Base-by-base conservation (phyloP, 371 early-diverging fungal genomes). In the Lichtheimia ornata region DNA sequence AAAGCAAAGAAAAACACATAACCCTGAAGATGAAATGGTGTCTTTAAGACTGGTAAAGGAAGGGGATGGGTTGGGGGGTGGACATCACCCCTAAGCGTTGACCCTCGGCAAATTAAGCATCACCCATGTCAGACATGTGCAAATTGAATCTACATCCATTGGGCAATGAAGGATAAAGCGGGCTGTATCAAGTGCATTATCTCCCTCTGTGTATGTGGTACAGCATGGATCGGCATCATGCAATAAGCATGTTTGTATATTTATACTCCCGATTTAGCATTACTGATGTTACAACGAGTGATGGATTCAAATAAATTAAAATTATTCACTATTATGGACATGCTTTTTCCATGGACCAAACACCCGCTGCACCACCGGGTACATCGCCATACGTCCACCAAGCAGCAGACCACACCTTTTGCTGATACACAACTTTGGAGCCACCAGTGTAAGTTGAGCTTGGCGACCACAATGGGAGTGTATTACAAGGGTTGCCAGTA, bases 321-420 rank as follows among this genome's bases (percentile, higher is more conserved):
- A 17, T 9, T 24, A 24, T n/a, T 44, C 44, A 52, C 35, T 35
- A 35, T 9, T 35, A 35, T 9, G 35, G 11, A 53, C 76, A 80
- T n/a, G 66, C 1, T 17, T 65, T 66, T 9, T 59, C 27, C 30
- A 58, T 41, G 0, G 45, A 45, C 80, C 80, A 79, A 14, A 72
- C 76, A 40, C 66, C 69, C 5, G 60, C 57, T 22, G 28, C 30
- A n/a, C 73, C 64, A 40, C 69, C 70, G 49, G 79, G 80, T 20
- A 44, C 25, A 61, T 84, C 83, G 35, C 61, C 66, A 50, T 69
- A 65, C 15, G 83, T 74, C 85, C 85, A 83, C 83, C 83, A 83
- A 52, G 63, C 49, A 60, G 77, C 81, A 28, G 67, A 62, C 76
- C 73, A 85, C 12, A 83, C 41, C 41, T 62, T 61, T 13, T 67